Evolutionary conservation across 2,329 filamentous ascomycete genomes (phyloP), one percentile per base, ranked within the genome.

Genomic region (Tolypocladium guangdongense): DNA sequence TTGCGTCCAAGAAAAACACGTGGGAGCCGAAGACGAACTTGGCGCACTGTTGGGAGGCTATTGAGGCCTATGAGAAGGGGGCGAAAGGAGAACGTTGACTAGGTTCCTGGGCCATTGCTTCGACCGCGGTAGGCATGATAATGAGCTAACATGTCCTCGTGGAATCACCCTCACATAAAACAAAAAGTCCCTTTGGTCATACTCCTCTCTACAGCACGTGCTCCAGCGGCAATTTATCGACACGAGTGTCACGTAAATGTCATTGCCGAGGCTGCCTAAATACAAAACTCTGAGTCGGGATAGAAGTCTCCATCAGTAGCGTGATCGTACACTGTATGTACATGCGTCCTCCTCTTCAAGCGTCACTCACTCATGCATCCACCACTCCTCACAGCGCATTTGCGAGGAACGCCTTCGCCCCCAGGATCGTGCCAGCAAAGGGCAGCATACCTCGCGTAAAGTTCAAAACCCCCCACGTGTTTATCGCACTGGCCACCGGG

Each of bases 21-120:
- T 82, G 79, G 80, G 78, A 81, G 65, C 76, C 76, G 1, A 72
- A 68, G 59, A 60, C 54, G 20, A 74, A 79, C 53, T 59, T 81
- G 20, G 52, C 50, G 0, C 68, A 73, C 3, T 77, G 75, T 52
- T 53, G 56, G 11, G 57, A 59, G 2, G 56, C 72, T 1, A 58
- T 78, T 35, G 59, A 60, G 11, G 63, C 60, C 2, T 77, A 70
- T 54, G 69, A 76, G 55, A 59, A 50, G 11, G 55, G 43, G 16
- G 18, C 18, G 3, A 20, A 47, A 47, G 43, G 43, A 30, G 4
- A 12, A 45, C 24, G 4, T 32, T 27, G 27, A 7, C 30, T 2
- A 18, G 11, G 10, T 33, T 5, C 16, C 18, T 12, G 18, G 6
- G 18, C 4, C 43, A 20, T 27, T 32, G 43, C 43, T 18, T 27